Percentiles rank a stretch among this genome's conserved stretches.
Conservation (phyloP, 2,329 filamentous ascomycete genomes). For the Dryadomyces quercus-mongolicae region DNA sequence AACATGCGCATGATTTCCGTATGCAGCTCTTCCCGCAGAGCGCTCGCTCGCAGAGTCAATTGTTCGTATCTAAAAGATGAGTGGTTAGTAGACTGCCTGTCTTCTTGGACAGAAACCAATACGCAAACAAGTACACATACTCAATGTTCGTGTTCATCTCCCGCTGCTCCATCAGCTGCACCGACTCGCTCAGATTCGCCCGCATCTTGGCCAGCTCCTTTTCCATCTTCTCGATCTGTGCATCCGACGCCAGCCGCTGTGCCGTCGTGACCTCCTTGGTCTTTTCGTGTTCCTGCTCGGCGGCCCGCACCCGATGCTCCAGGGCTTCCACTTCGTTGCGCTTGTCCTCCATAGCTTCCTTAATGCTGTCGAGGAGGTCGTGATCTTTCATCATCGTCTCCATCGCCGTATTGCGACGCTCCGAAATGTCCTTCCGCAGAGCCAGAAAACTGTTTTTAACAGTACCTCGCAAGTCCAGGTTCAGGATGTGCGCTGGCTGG, state of each 20-base stretch:
- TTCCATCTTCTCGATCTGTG: constrained; percentile 97
- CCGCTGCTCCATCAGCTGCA: constrained; percentile 84
- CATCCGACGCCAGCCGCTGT: constrained; percentile 78
- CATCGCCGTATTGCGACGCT: constrained; percentile 67
- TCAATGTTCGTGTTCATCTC: constrained; percentile 97
- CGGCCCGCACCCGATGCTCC: constrained; percentile 75
- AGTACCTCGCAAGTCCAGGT: constrained; percentile 72
- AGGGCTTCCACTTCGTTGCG: constrained; percentile 83
- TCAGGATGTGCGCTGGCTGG: constrained; percentile 77
- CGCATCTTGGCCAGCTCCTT: constrained; percentile 95
- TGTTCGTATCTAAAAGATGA: constrained; percentile 62
- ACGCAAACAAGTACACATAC: constrained; percentile 39
- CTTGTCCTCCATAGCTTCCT: constrained; percentile 95
- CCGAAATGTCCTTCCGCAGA: constrained; percentile 84
- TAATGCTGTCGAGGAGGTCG: constrained; percentile 85
- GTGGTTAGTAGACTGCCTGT: too few relatives aligned
- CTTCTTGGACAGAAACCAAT: too few relatives aligned
- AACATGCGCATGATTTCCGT: constrained; percentile 93
- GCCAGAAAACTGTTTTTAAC: constrained; percentile 68
- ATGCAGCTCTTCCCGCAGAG: constrained; percentile 91
- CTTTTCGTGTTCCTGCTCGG: constrained; percentile 88
- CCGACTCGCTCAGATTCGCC: constrained; percentile 67
- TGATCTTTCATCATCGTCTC: constrained; percentile 92
- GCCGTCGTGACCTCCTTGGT: constrained; percentile 78
- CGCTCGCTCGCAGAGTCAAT: constrained; percentile 68